Evolutionary conservation across 2,329 filamentous ascomycete genomes (phyloP).

Genomic region (Mycogone perniciosa): DNA sequence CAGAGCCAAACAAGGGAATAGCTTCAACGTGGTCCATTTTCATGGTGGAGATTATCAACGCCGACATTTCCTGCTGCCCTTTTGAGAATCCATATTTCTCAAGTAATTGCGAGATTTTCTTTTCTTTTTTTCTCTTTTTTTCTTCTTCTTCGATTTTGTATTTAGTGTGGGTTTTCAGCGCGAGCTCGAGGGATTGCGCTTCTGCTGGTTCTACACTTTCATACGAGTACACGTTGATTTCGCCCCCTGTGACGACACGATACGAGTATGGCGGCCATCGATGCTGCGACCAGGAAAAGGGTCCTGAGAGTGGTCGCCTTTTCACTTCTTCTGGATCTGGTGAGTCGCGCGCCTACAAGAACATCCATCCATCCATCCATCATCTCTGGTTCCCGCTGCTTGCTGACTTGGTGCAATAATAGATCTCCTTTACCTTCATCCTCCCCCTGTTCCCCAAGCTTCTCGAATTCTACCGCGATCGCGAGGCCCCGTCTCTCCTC

Average conservation of each 20-base stretch:
- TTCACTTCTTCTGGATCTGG: slow-evolving; percentile 83
- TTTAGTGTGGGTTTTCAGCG: too few species aligned
- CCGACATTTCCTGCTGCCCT: too few species aligned
- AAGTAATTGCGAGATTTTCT: too few species aligned
- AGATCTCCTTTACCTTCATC: slow-evolving; percentile 99
- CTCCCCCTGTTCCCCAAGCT: slow-evolving; percentile 92
- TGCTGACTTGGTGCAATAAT: slow-evolving; percentile 8
- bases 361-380: background rate
- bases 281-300: slow-evolving; percentile 60
- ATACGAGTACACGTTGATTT: background rate
- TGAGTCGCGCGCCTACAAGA: slow-evolving; percentile 34
- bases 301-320: slow-evolving; percentile 84
- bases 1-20: too few species aligned
- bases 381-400: background rate
- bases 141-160: too few species aligned
- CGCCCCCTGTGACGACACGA: slow-evolving; percentile 17
- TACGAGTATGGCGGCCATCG: slow-evolving; percentile 35
- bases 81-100: too few species aligned
- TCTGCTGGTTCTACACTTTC: too few species aligned
- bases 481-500: slow-evolving; percentile 54
- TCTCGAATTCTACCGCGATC: slow-evolving; percentile 89
- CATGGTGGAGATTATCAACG: too few species aligned
- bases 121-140: too few species aligned
- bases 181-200: too few species aligned
- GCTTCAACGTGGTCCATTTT: too few species aligned